Percentiles rank a stretch among this genome's conserved stretches.
These are phyloP conservation scores for Lactarius sp. DNA, from an alignment of 768 basidiomycete genomes.

Conservation along the genomic window DNA sequence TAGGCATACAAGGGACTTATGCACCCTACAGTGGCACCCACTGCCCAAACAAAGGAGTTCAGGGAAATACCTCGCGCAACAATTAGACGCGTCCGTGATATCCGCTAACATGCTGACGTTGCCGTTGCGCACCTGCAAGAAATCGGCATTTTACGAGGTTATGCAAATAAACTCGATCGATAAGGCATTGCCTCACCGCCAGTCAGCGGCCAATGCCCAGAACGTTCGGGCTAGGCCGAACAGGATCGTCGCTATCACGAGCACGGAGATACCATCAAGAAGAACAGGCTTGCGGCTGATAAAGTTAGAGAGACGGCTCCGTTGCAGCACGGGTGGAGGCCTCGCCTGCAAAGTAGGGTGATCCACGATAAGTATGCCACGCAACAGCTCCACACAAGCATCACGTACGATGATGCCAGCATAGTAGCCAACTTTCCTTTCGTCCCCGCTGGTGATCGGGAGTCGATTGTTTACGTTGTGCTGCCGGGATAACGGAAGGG, in stretches of 20 bases:
- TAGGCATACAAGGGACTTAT: background rate
- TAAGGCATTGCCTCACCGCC: conserved; percentile 26
- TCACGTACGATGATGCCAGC: background rate
- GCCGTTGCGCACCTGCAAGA: conserved; percentile 9
- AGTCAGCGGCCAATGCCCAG: conserved; percentile 22
- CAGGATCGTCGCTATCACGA: conserved; percentile 32
- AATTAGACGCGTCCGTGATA: conserved; percentile 55
- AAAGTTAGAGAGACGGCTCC: conserved; percentile 43
- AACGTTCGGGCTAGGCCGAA: conserved; percentile 38
- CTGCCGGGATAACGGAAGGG: background rate
- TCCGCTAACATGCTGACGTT: conserved; percentile 46
- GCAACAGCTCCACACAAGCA: background rate
- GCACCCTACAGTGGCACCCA: conserved; percentile 11
- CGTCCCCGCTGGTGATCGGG: background rate
- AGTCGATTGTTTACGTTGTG: background rate
- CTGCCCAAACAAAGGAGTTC: conserved; percentile 32
- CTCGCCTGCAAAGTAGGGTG: conserved; percentile 44
- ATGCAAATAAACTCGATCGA: background rate
- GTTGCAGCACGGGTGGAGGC: conserved; percentile 42
- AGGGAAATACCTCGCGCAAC: conserved; percentile 38
- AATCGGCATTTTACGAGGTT: background rate
- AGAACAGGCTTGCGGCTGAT: conserved; percentile 48
- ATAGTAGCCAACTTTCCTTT: background rate
- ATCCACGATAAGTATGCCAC: conserved; percentile 19
- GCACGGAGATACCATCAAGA: conserved; percentile 35